phyloP scores from a whole-genome alignment of 345 rosid genomes.

The Erysimum cheiranthoides region DNA sequence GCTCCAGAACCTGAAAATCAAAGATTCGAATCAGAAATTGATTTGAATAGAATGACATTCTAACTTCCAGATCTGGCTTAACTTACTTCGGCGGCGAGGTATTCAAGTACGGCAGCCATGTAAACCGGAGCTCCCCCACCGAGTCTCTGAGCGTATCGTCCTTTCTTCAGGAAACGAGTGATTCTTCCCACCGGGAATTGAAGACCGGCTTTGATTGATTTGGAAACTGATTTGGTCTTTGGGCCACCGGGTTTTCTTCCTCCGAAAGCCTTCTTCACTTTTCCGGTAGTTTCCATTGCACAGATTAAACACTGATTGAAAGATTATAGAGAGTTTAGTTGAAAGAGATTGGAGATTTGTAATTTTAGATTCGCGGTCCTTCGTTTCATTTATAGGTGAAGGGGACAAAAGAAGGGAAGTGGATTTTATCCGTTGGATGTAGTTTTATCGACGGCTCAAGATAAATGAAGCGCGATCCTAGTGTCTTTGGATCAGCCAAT shows the following conservation, averaged over 20 bases:
- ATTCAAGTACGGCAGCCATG: slow-evolving; percentile 77
- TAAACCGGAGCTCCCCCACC: slow-evolving; percentile 78
- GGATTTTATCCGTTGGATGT: slow-evolving; percentile 16
- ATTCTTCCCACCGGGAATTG: slow-evolving; percentile 81
- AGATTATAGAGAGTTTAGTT: not conserved
- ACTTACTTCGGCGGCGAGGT: slow-evolving; percentile 70
- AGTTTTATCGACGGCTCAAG: slow-evolving; percentile 12
- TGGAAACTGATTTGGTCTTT: slow-evolving; percentile 68
- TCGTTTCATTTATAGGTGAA: not conserved
- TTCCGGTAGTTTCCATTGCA: slow-evolving; percentile 59
- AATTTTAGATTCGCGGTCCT: not conserved
- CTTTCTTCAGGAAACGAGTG: slow-evolving; percentile 72
- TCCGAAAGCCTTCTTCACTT: slow-evolving; percentile 66
- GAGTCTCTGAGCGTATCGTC: slow-evolving; percentile 63
- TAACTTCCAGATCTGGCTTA: slow-evolving; percentile 23
- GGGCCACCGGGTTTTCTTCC: slow-evolving; percentile 75
- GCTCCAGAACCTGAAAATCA: slow-evolving; percentile 53
- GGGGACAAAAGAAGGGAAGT: not conserved
- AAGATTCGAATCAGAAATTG: not conserved
- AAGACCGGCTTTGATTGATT: slow-evolving; percentile 67
- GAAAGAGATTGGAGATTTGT: not conserved
- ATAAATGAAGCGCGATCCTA: not conserved
- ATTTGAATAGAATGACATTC: not conserved
- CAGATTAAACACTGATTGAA: not conserved
- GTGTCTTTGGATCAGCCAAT: slow-evolving; percentile 13